These are phyloP conservation scores for Iberis pinnata DNA, from an alignment of 345 rosid species.

Conservation along the genomic window DNA sequence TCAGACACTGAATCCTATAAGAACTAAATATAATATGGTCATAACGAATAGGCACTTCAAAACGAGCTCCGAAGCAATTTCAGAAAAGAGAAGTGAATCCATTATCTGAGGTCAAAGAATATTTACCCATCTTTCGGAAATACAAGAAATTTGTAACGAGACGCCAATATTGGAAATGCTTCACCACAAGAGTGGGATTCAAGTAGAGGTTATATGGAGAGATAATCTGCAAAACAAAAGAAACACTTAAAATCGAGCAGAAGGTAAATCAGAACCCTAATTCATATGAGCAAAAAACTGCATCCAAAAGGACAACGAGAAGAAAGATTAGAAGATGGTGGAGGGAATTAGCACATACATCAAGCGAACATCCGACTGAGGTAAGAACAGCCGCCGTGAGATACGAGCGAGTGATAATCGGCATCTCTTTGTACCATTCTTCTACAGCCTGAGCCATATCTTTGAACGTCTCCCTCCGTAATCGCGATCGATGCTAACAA, in stretches of 20 bases:
- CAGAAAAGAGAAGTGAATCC: background rate
- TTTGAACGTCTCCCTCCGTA: too few relatives aligned
- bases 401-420: slow-evolving; percentile 89
- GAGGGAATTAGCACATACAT: slow-evolving; percentile 52
- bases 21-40: too few relatives aligned
- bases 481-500: too few relatives aligned
- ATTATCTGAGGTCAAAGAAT: background rate
- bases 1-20: too few relatives aligned
- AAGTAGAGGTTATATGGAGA: slow-evolving; percentile 79
- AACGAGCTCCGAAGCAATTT: too few relatives aligned
- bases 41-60: too few relatives aligned
- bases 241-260: background rate
- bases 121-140: slow-evolving; percentile 88
- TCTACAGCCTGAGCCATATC: slow-evolving; percentile 95
- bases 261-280: background rate
- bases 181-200: slow-evolving; percentile 74
- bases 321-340: too few relatives aligned
- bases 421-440: slow-evolving; percentile 99
- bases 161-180: slow-evolving; percentile 94
- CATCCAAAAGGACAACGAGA: too few relatives aligned
- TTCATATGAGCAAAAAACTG: too few relatives aligned
- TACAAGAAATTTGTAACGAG: slow-evolving; percentile 91
- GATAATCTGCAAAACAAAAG: slow-evolving; percentile 72
- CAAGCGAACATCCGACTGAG: slow-evolving; percentile 95
- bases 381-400: slow-evolving; percentile 89